Base-by-base conservation (phyloP, 805 yeast genomes). In the Tetrapisispora fleetii region DNA sequence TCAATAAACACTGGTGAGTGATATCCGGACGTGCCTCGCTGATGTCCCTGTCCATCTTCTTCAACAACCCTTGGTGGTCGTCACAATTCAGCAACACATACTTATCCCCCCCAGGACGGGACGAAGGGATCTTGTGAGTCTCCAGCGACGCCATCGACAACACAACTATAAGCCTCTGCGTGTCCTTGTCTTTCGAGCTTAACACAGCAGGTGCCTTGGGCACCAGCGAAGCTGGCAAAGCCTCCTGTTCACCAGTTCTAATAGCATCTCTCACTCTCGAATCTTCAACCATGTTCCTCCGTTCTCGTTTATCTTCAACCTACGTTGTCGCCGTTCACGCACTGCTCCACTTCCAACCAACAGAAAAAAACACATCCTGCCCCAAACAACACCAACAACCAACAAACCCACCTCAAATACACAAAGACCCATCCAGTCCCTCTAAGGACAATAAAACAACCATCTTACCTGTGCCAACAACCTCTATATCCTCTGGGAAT, bases 1-100 rank as follows among this genome's bases (percentile, higher is more conserved):
- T 91, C 67, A 93, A 75, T 39, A 93, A 78, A 74, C 99, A 93
- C 70, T 91, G 99, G 65, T 93, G 99, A 40, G 99, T 93, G 60
- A 93, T 93, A 67, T 93, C 99, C n/a, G 99, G 99, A 67, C 99
- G 81, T 8, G 97, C 98, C 64, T 93, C 99, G 44, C 95, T 87
- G 54, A 93, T 91, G 63, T 93, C 98, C 64, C 98, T 80, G 47
- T 95, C 95, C 95, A 91, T 88, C 65, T 89, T 91, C 67, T 91
- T 84, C 59, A 93, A 73, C 46, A 91, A 73, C 16, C 97, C 97
- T 71, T 93, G 99, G 67, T 93, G 99, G 65, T 93, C 99, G 67
- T 93, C 99, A 74, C 99, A 93, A 72, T 93, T 93, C 61, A 93
- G 75, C 52, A 93, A 71, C 0, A 95, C 97, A 63, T 83, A 93